Evolutionary conservation across 2,329 filamentous ascomycete genomes (phyloP), one percentile per base, ranked within the genome.

Genomic region (Thermoascus crustaceus): DNA sequence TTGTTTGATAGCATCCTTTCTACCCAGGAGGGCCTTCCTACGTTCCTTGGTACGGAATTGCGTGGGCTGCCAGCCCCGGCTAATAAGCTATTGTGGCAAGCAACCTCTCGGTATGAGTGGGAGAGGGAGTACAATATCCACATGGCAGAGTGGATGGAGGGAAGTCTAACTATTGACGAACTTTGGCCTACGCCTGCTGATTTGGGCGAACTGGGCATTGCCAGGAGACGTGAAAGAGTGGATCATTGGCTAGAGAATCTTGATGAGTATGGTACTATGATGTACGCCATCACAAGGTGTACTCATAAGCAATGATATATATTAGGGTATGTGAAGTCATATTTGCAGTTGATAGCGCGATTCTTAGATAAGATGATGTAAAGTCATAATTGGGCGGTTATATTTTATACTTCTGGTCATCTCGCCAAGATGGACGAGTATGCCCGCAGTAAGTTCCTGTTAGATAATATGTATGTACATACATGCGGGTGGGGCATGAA

Each of bases 211-310:
- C 8, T 31, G 2, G 50, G 42, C 0, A 27, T 64, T 24, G 32
- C 34, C 1, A 45, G 52, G 32, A 58, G 61, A 37, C 56, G 53
- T 1, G 32, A 38, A 3, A 60, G 68, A 36, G 60, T 72, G 0
- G 67, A 72, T 23, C 50, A 43, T 7, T 75, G 72, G 72, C 37
- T 75, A 10, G 65, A 72, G 32, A 50, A 55, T 18, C 45, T 73
- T 1, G 72, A 75, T 45, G 69, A 70, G 33, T 73, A 64, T 49
- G 71, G 72, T 0, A 71, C 60, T 2, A 69, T 72, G 67, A 39
- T 74, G 0, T 73, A 67, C 38, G 61, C 69, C 0, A 65, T 72
- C 0, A 68, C 65, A 0, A 62, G 58, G 27, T 66, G 59, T 32
- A 72, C 67, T 0, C 66, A 73, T 44, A 61, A 32, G 16, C 37